A percentile compares a stretch with the other conserved stretches of the same genome.
These are phyloP conservation scores for Metschnikowia amazonensis DNA, from an alignment of 805 yeast genomes.

Conservation along the genomic window DNA sequence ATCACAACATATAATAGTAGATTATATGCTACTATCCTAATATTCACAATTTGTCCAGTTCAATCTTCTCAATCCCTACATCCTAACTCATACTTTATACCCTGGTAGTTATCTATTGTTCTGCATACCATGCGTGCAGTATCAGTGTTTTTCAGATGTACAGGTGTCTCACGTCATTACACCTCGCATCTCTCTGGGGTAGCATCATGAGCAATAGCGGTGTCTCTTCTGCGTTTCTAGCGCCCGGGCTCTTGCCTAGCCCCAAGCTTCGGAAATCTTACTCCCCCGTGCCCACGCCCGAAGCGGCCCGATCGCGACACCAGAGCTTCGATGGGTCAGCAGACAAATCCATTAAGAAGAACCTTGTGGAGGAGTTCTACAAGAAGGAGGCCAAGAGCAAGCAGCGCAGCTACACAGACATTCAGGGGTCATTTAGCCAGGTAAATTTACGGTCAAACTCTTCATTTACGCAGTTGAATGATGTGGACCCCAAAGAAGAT, in stretches of 20 bases:
- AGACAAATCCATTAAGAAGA: constrained; percentile 23
- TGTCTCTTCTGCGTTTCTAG: constrained; percentile 1
- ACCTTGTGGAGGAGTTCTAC: constrained; percentile 42
- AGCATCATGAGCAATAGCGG: constrained; percentile 3
- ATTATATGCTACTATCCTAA: no score
- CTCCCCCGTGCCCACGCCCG: constrained; percentile 1
- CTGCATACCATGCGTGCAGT: neutral
- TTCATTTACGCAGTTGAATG: neutral
- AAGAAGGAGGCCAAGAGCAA: constrained; percentile 20
- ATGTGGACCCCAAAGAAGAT: neutral
- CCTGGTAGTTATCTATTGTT: no score
- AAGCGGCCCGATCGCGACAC: neutral
- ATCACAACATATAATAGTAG: no score
- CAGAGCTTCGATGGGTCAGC: constrained; percentile 1
- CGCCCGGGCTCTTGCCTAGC: constrained; percentile 4
- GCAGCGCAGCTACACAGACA: constrained; percentile 5
- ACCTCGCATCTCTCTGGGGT: neutral
- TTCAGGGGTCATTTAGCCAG: neutral
- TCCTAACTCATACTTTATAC: no score
- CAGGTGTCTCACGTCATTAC: neutral
- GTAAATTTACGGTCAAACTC: neutral
- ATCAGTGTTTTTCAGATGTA: neutral
- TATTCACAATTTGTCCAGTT: no score
- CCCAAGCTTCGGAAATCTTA: constrained; percentile 1
- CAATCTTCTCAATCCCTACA: no score